Percentiles rank a stretch among this genome's conserved stretches.
Evolutionary conservation across 345 rosid genomes (phyloP).

Genomic region (Sisymbrium altissimum): DNA sequence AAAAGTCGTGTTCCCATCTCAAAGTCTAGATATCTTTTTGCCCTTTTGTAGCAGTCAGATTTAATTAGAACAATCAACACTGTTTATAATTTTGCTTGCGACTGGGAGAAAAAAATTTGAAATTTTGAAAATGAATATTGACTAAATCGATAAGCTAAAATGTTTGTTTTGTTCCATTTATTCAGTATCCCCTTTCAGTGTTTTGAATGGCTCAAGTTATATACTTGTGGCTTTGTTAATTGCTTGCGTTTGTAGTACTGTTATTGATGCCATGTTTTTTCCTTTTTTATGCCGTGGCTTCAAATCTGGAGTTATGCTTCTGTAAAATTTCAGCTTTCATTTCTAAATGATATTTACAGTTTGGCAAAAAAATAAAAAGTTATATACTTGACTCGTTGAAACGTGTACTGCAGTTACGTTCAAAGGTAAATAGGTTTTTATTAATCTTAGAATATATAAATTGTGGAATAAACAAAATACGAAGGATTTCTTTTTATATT

Average conservation of each 20-base stretch:
- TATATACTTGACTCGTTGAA: not conserved
- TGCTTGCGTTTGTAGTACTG: no score
- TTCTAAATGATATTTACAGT: no score
- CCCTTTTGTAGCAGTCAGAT: not conserved
- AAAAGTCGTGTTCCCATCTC: constrained; percentile 1
- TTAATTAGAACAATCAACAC: not conserved
- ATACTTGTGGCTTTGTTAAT: no score
- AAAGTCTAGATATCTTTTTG: not conserved
- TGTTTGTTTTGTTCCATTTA: no score
- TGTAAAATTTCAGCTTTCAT: no score
- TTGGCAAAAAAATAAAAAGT: no score
- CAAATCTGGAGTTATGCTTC: no score
- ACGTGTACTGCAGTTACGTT: not conserved
- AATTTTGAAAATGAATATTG: not conserved
- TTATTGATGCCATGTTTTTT: no score
- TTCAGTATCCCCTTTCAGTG: no score
- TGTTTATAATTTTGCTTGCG: not conserved
- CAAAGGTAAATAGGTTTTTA: not conserved
- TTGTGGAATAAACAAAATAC: not conserved
- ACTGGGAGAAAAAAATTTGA: not conserved
- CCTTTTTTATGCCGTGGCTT: no score
- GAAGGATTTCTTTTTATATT: not conserved
- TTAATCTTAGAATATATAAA: not conserved
- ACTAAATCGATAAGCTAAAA: not conserved
- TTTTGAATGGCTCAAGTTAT: no score